Evolutionary conservation across 148 eudicot species (phyloP).

Genomic region (Camellia sinensis): DNA sequence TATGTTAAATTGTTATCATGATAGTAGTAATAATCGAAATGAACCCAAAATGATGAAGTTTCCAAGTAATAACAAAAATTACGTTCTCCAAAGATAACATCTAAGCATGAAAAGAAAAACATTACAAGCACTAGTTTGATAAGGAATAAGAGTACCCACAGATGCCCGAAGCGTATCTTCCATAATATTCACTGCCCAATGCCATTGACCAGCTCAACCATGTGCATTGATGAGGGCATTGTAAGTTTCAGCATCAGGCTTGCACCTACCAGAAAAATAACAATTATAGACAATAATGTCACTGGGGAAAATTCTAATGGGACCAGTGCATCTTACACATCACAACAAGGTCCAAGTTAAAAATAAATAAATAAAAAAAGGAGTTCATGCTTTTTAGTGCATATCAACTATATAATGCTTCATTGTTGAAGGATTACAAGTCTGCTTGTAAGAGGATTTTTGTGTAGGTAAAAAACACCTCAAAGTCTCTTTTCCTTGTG

Average conservation of each 20-base stretch:
- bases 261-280: constrained; percentile 53
- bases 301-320: background rate
- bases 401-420: background rate
- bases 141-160: constrained; percentile 58
- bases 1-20: background rate
- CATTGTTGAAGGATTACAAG: too few species aligned
- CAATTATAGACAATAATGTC: background rate
- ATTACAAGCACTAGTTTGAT: constrained; percentile 30
- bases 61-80: constrained; percentile 2
- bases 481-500: background rate
- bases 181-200: constrained; percentile 93
- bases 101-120: constrained; percentile 21
- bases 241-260: constrained; percentile 89
- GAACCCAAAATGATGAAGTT: background rate
- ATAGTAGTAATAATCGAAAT: background rate
- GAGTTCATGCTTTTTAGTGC: background rate
- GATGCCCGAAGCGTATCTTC: constrained; percentile 98
- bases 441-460: too few species aligned
- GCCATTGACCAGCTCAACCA: constrained; percentile 97
- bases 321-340: too few species aligned
- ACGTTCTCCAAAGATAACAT: background rate
- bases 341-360: too few species aligned
- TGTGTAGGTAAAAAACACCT: background rate
- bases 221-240: constrained; percentile 89
- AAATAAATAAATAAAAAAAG: background rate